phyloP scores from a whole-genome alignment of 345 rosid species.

The Arabidopsis thaliana region DNA sequence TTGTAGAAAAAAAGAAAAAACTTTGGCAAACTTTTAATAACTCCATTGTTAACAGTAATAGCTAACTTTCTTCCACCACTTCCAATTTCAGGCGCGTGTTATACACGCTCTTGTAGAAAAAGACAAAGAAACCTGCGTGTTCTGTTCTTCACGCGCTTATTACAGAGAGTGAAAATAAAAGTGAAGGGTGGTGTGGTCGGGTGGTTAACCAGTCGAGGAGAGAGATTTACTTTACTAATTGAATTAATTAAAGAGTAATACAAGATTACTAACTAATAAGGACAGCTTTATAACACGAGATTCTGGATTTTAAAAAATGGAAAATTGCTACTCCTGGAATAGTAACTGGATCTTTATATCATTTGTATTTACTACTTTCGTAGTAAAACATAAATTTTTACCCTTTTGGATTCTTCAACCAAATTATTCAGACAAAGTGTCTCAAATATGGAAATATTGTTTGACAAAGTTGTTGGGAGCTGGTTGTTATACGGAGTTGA shows the following conservation, averaged over 20 bases:
- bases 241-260: not conserved
- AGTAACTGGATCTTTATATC: conserved; percentile 27
- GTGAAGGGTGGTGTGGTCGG: not conserved
- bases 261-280: not conserved
- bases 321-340: conserved; percentile 2
- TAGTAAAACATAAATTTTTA: conserved; percentile 14
- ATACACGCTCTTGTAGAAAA: not conserved
- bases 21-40: conserved; percentile 28
- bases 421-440: conserved; percentile 27
- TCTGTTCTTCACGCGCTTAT: not conserved
- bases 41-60: conserved; percentile 33
- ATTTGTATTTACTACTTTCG: conserved; percentile 1
- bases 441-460: conserved; percentile 24
- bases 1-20: not conserved
- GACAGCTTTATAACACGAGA: conserved; percentile 22
- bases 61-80: conserved; percentile 4
- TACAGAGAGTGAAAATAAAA: not conserved
- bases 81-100: not conserved
- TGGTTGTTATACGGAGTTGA: conserved; percentile 59
- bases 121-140: too few species aligned
- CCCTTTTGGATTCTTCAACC: conserved; percentile 27
- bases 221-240: conserved; percentile 12
- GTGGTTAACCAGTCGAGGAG: conserved; percentile 28
- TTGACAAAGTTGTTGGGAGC: conserved; percentile 2
- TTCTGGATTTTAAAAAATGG: conserved; percentile 9